These are phyloP conservation scores for Kazachstania taianensis DNA, from an alignment of 805 yeast genomes.

Conservation along the genomic window DNA sequence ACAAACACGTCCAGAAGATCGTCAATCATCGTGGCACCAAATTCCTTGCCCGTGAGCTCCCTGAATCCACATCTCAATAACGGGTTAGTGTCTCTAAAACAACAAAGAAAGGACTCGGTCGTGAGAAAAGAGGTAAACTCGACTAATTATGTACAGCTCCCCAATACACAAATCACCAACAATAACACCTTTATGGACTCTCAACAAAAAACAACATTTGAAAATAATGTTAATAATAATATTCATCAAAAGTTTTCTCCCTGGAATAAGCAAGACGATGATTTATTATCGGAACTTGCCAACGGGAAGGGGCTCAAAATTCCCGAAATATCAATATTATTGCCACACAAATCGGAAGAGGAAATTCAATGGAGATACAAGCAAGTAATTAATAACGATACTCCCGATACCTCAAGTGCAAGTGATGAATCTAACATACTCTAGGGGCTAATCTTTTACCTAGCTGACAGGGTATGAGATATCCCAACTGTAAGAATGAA, in stretches of 20 bases:
- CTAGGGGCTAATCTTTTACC: too few relatives aligned
- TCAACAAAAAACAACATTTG: background rate
- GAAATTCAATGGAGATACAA: constrained; percentile 53
- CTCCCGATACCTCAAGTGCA: too few relatives aligned
- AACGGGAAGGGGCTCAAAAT: constrained; percentile 48
- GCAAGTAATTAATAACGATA: background rate
- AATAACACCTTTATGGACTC: background rate
- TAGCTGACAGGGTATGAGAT: too few relatives aligned
- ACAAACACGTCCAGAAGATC: constrained; percentile 21
- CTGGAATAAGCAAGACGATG: constrained; percentile 64
- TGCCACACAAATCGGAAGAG: constrained; percentile 61
- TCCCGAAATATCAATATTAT: constrained; percentile 61
- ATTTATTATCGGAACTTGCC: constrained; percentile 42
- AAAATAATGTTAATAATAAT: too few relatives aligned
- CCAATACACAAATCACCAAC: background rate
- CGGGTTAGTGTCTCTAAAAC: background rate
- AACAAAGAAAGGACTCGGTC: constrained; percentile 1
- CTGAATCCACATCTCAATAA: constrained; percentile 6
- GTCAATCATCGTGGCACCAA: constrained; percentile 21
- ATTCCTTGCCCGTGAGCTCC: constrained; percentile 1
- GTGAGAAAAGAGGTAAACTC: constrained; percentile 2
- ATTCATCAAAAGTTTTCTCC: constrained; percentile 1
- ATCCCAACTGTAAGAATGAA: too few relatives aligned
- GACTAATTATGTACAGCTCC: background rate
- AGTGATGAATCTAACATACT: too few relatives aligned